Evolutionary conservation across 345 rosid genomes (phyloP), one percentile per base, ranked within the genome.

Genomic region (Camelina neglecta): DNA sequence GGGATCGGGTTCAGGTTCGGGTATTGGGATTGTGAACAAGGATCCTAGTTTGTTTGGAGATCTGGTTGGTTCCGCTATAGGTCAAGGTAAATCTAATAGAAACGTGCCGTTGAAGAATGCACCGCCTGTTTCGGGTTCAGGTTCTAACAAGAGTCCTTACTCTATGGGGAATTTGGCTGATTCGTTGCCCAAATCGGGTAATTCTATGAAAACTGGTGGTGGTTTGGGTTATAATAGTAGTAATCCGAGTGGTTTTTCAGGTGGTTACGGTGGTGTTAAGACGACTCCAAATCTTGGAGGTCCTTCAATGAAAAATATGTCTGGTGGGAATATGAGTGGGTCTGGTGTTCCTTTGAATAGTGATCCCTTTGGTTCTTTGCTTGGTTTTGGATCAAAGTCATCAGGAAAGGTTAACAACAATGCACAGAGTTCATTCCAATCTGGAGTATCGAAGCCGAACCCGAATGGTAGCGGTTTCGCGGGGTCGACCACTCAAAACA

Each of bases 361-460:
- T 60, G 99, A 92, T 63, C 97, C 97, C 7, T 94, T 94, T 80
- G 86, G 92, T 79, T 86, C 91, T 73, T 84, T 94, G 84, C 80
- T 85, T 60, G 96, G 88, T 63, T 81, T 87, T 8, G 90, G 88
- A 71, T 81, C 86, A 5, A 94, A 90, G 67, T 79, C 87, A 47
- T 79, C 90, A 1, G 80, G 55, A 4, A 84, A 78, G 67, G 76
- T 53, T 59, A 75, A 29, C 6, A 73, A 58, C 8, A 71, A 66
- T 60, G 74, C 60, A 35, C 65, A 75, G 12, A 79, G 62, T 85
- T 29, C 90, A 18, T 82, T 75, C 74, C 78, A 76, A 12, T 59
- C 47, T 0, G 68, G 68, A 63, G 68, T 3, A n/a, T 78, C 93
- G 0, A 63, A 73, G 36, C 64, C 67, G 9, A 63, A 73, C 29